These are phyloP conservation scores for Sugiyamaella xylanicola DNA, from an alignment of 1,139 yeast genomes.

Conservation along the genomic window DNA sequence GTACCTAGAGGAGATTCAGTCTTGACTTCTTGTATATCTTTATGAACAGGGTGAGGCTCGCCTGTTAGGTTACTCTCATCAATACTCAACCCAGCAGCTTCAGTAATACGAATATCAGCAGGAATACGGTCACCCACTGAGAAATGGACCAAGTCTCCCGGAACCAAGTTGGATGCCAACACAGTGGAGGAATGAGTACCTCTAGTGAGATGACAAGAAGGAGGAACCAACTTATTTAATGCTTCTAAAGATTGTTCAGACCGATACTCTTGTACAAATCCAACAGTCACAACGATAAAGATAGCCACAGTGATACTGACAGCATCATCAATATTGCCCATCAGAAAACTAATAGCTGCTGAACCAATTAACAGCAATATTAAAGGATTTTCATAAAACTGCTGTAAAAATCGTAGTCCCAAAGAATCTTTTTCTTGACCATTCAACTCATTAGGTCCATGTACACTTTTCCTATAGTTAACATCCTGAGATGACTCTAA, in stretches of 20 bases:
- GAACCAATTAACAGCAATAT: slow-evolving; percentile 85
- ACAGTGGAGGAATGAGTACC: slow-evolving; percentile 67
- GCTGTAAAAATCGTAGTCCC: slow-evolving; percentile 66
- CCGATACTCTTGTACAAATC: slow-evolving; percentile 93
- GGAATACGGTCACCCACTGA: slow-evolving; percentile 93
- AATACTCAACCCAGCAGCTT: slow-evolving; percentile 73
- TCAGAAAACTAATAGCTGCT: slow-evolving; percentile 76
- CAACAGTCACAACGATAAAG: slow-evolving; percentile 87
- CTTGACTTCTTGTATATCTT: slow-evolving; percentile 49
- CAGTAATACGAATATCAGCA: slow-evolving; percentile 81
- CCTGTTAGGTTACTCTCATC: slow-evolving; percentile 96
- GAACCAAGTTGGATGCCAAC: slow-evolving; percentile 82
- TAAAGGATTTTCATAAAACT: slow-evolving; percentile 86
- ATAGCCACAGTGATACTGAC: slow-evolving; percentile 81
- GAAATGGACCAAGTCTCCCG: slow-evolving; percentile 90
- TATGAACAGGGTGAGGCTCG: slow-evolving; percentile 83
- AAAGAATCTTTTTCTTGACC: slow-evolving; percentile 77
- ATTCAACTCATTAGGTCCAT: slow-evolving; percentile 76
- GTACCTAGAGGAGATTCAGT: slow-evolving; percentile 39
- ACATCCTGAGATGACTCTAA: slow-evolving; percentile 69
- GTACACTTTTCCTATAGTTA: slow-evolving; percentile 64
- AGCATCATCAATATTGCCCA: slow-evolving; percentile 95
- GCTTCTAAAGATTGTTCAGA: slow-evolving; percentile 94
- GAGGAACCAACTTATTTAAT: slow-evolving; percentile 87
- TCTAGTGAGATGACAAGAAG: slow-evolving; percentile 86